Evolutionary conservation across 169 alveolate species (phyloP).

Genomic region (Plasmodium ovale): DNA sequence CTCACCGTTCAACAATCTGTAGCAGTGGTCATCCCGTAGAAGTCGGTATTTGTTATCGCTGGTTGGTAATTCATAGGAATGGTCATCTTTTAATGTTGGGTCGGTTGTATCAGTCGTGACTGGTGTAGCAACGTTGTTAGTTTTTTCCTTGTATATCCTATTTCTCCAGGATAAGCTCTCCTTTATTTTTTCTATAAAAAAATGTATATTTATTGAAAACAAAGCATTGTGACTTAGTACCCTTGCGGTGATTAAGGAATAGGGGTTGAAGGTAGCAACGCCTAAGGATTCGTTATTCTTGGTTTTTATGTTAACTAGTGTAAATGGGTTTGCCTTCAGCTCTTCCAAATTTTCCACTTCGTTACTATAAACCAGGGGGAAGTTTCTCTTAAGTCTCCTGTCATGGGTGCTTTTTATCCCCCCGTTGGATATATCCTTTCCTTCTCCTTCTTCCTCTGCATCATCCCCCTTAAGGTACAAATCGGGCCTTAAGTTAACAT

Average conservation of each 20-base stretch:
- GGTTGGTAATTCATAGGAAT: not conserved
- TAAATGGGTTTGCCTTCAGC: slow-evolving; percentile 24
- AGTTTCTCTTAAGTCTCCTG: slow-evolving; percentile 43
- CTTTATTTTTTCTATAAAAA: slow-evolving; percentile 55
- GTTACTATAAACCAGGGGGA: slow-evolving; percentile 63
- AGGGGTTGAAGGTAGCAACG: slow-evolving; percentile 62
- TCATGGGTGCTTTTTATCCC: slow-evolving; percentile 24
- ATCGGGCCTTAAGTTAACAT: slow-evolving; percentile 41
- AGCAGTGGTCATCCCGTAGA: slow-evolving; percentile 8
- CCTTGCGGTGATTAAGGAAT: slow-evolving; percentile 68
- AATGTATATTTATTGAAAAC: slow-evolving; percentile 53
- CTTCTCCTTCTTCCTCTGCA: not conserved
- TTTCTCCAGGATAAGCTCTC: slow-evolving; percentile 32
- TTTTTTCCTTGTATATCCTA: not conserved
- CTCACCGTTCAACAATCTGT: slow-evolving; percentile 78
- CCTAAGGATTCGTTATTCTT: slow-evolving; percentile 54
- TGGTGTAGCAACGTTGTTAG: not conserved
- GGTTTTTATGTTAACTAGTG: slow-evolving; percentile 56
- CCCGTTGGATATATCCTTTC: not conserved
- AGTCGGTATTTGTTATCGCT: not conserved
- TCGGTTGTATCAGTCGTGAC: not conserved
- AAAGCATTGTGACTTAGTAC: slow-evolving; percentile 42
- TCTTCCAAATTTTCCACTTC: slow-evolving; percentile 61
- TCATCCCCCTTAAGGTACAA: slow-evolving; percentile 31
- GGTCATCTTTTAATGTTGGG: not conserved